phyloP scores from a whole-genome alignment of 2,329 filamentous ascomycete species.

The Septoria petroselini region DNA sequence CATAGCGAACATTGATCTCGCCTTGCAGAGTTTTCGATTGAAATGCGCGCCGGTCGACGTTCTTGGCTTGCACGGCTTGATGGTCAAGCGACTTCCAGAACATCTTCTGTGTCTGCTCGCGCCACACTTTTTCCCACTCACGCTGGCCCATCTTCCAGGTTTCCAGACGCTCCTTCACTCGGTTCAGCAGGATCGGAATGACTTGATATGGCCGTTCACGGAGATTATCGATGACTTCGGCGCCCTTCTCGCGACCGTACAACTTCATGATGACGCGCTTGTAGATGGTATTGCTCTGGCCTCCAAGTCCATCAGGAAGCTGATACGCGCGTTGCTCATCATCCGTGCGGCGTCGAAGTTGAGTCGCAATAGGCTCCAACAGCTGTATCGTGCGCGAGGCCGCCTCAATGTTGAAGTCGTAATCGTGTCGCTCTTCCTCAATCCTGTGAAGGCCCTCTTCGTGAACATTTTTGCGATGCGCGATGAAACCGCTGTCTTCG shows the following conservation, averaged over 20 bases:
- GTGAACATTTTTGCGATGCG: slow-evolving; percentile 92
- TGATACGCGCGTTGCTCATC: slow-evolving; percentile 67
- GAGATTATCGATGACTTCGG: slow-evolving; percentile 81
- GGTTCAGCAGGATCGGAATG: slow-evolving; percentile 79
- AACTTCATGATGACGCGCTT: slow-evolving; percentile 97
- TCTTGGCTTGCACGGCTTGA: slow-evolving; percentile 86
- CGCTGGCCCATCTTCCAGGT: slow-evolving; percentile 96
- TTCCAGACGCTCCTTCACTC: slow-evolving; percentile 93
- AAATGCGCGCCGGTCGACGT: slow-evolving; percentile 79
- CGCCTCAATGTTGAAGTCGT: slow-evolving; percentile 96
- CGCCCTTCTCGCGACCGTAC: slow-evolving; percentile 80
- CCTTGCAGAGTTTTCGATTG: slow-evolving; percentile 86
- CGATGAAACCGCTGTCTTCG: slow-evolving; percentile 95
- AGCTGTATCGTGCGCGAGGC: slow-evolving; percentile 94
- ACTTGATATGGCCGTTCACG: slow-evolving; percentile 81
- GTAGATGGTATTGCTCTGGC: slow-evolving; percentile 94
- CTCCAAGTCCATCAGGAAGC: slow-evolving; percentile 79
- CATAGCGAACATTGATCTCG: slow-evolving; percentile 86
- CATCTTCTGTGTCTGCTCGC: slow-evolving; percentile 88
- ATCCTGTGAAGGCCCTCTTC: slow-evolving; percentile 94
- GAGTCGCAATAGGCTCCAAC: slow-evolving; percentile 87
- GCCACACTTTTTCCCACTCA: slow-evolving; percentile 99
- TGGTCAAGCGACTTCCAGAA: slow-evolving; percentile 96
- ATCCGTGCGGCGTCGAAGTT: slow-evolving; percentile 72
- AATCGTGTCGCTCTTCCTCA: slow-evolving; percentile 96